Percentiles rank a stretch among this genome's conserved stretches.
Conservation (phyloP, 495 filamentous ascomycete species). For the Bryoglossum gracile region DNA sequence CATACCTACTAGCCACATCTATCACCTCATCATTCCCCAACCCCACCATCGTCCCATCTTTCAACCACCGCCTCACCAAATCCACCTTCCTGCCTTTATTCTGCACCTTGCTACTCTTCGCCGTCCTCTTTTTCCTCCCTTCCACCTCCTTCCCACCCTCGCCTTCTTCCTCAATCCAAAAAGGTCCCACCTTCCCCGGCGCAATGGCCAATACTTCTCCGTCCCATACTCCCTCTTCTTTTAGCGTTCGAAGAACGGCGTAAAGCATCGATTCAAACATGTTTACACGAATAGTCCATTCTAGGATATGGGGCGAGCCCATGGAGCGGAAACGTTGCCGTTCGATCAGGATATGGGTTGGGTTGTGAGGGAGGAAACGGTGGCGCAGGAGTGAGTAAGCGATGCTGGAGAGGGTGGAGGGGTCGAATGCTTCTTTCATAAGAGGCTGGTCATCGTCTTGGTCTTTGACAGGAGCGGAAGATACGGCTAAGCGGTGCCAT, state of each 20-base stretch:
- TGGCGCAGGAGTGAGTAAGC: conserved; percentile 54
- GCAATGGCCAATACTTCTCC: conserved; percentile 32
- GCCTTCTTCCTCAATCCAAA: conserved; percentile 34
- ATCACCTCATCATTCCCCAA: conserved; percentile 30
- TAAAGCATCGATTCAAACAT: conserved; percentile 86
- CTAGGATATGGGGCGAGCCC: conserved; percentile 56
- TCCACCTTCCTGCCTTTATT: conserved; percentile 49
- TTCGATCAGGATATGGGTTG: conserved; percentile 78
- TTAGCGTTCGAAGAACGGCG: conserved; percentile 58
- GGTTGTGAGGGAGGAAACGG: conserved; percentile 43
- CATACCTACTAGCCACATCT: conserved; percentile 38
- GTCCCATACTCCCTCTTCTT: conserved; percentile 32
- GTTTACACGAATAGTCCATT: conserved; percentile 90
- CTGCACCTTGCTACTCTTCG: conserved; percentile 25
- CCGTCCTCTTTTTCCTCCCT: conserved; percentile 20
- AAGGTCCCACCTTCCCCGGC: conserved; percentile 34
- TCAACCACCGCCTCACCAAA: conserved; percentile 51
- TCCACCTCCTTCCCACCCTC: too few relatives aligned
- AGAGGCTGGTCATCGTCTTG: background rate
- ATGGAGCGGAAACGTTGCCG: conserved; percentile 77
- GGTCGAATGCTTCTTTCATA: conserved; percentile 23
- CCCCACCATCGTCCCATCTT: conserved; percentile 26
- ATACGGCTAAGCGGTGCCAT: conserved; percentile 33
- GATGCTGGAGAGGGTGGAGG: conserved; percentile 6
- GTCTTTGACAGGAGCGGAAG: conserved; percentile 9